A percentile compares a stretch with the other conserved stretches of the same genome.
Conservation (phyloP, 768 basidiomycete species). For the Leccinum truebloodii region DNA sequence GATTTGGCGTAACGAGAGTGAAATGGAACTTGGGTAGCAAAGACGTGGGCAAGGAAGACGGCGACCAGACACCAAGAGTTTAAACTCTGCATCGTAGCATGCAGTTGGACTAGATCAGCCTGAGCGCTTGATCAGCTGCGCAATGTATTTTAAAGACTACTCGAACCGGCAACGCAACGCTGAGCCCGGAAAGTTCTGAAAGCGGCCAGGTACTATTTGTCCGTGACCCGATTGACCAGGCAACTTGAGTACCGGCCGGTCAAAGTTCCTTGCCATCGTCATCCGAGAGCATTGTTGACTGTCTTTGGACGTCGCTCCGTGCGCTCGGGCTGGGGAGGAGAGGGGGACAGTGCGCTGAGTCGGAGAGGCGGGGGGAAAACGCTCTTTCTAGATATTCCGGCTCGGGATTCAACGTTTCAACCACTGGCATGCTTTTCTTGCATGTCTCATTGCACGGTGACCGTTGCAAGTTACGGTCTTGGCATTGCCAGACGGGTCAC, state of each 20-base stretch:
- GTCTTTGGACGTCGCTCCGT: no score
- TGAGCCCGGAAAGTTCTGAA: neutral
- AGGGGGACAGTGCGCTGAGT: no score
- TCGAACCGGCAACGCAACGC: neutral
- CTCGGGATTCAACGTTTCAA: no score
- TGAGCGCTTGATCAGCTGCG: neutral
- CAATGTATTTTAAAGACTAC: neutral
- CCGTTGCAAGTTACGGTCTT: no score
- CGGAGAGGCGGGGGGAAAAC: no score
- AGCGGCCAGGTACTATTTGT: no score
- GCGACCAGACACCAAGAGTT: neutral
- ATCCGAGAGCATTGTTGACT: neutral
- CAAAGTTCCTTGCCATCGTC: neutral
- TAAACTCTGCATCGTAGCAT: neutral
- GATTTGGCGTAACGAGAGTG: neutral
- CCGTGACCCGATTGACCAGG: neutral
- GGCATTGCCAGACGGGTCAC: no score
- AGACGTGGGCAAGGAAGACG: neutral
- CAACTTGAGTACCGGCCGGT: neutral
- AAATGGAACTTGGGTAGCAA: neutral
- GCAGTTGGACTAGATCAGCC: neutral
- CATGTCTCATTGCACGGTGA: no score
- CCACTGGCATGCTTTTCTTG: no score
- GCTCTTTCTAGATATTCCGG: no score
- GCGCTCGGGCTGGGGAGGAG: no score